Percentiles rank a stretch among this genome's conserved stretches.
These are phyloP conservation scores for Thielaviopsis ethacetica DNA, from an alignment of 2,329 filamentous ascomycete species.

Conservation along the genomic window DNA sequence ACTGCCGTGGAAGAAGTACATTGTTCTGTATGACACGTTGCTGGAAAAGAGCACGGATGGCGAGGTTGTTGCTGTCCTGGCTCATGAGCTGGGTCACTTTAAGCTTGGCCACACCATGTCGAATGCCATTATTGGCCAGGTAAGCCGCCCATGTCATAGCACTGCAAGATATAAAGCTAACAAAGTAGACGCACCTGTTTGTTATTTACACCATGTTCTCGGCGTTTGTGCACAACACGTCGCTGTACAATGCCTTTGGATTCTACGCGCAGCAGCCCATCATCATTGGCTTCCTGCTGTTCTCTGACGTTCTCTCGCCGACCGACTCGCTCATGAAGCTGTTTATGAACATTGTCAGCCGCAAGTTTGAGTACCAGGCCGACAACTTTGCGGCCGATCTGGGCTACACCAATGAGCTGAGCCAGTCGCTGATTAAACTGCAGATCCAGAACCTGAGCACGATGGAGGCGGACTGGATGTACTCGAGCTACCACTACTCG, in stretches of 20 bases:
- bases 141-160: slow-evolving; percentile 72
- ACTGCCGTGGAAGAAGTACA: slow-evolving; percentile 98
- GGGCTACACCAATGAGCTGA: slow-evolving; percentile 71
- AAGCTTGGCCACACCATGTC: slow-evolving; percentile 73
- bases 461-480: slow-evolving; percentile 98
- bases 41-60: slow-evolving; percentile 87
- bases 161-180: slow-evolving; percentile 25
- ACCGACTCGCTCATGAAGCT: slow-evolving; percentile 93
- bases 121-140: slow-evolving; percentile 28
- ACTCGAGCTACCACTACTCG: slow-evolving; percentile 95
- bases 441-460: slow-evolving; percentile 96
- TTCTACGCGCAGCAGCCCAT: slow-evolving; percentile 73
- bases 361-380: slow-evolving; percentile 91
- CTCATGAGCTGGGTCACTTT: slow-evolving; percentile 96
- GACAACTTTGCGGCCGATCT: slow-evolving; percentile 76
- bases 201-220: slow-evolving; percentile 96
- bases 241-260: slow-evolving; percentile 80
- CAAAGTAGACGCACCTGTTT: slow-evolving; percentile 65
- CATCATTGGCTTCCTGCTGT: slow-evolving; percentile 92
- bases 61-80: slow-evolving; percentile 87
- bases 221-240: slow-evolving; percentile 89
- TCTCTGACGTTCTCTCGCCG: slow-evolving; percentile 88
- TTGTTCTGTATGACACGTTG: slow-evolving; percentile 96
- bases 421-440: slow-evolving; percentile 81
- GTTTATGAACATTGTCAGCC: slow-evolving; percentile 86